Percentiles rank a stretch among this genome's conserved stretches.
These are phyloP conservation scores for Candida methanosorbosa DNA, from an alignment of 805 yeast species.

Conservation along the genomic window DNA sequence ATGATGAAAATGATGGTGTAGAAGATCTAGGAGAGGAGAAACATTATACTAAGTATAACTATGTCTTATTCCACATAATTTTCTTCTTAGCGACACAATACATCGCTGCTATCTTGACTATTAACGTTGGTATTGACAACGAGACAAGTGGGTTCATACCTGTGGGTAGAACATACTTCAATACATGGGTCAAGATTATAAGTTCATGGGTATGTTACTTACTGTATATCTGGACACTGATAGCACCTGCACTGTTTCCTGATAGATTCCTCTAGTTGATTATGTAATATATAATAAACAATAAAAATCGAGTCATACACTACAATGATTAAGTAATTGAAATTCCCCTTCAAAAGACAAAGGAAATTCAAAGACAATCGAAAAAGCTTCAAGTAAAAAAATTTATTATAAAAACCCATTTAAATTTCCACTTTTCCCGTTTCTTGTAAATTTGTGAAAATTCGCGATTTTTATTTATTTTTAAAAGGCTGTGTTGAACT, in stretches of 20 bases:
- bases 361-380: not conserved
- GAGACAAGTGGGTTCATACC: constrained; percentile 89
- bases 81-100: constrained; percentile 95
- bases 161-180: constrained; percentile 93
- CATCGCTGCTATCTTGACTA: constrained; percentile 87
- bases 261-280: constrained; percentile 50
- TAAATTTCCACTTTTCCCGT: too few relatives aligned
- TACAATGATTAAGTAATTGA: too few relatives aligned
- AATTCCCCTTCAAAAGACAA: too few relatives aligned
- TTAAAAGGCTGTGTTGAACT: too few relatives aligned
- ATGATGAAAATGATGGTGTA: constrained; percentile 20
- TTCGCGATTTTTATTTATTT: too few relatives aligned
- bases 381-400: too few relatives aligned
- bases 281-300: not conserved
- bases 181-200: constrained; percentile 88
- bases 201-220: constrained; percentile 89
- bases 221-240: constrained; percentile 81
- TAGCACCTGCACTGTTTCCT: constrained; percentile 88
- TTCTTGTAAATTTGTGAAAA: too few relatives aligned
- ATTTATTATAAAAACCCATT: too few relatives aligned
- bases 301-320: too few relatives aligned
- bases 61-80: constrained; percentile 79
- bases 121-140: constrained; percentile 79
- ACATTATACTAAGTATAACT: constrained; percentile 67
- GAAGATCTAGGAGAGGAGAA: constrained; percentile 50